Evolutionary conservation across 306 rosid genomes (phyloP), one percentile per base, ranked within the genome.

Genomic region (Lathyrus oleraceus): DNA sequence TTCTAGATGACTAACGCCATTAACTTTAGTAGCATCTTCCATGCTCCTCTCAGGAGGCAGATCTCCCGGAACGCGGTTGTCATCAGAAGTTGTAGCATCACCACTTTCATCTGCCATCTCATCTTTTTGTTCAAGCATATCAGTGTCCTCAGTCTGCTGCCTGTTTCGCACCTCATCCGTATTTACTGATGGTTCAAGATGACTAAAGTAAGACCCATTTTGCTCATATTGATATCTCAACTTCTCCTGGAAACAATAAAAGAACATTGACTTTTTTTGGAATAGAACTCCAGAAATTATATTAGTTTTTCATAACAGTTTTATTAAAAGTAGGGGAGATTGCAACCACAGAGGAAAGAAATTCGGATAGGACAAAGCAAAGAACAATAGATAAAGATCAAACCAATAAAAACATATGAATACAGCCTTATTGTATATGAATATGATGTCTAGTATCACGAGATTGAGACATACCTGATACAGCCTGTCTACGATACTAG

Each of bases 381-480:
- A 62, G 20, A 77, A 32, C 61, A 59, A 56, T 10, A 69, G 28
- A 59, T 28, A 52, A 19, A 23, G 13, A 53, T 52, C 51, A 49
- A 68, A 58, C 27, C 6, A 35, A 35, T 28, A 67, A 69, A 61
- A 49, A 5, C 45, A 35, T 35, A 35, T 2, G 39, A 7, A 8
- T 35, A 35, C 39, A 35, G 39, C 57, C 14, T 52, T 0, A 30
- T 16, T 16, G 32, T 15, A 67, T 49, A 10, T 67, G 60, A 10
- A 67, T 48, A 49, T 48, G 42, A 67, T 47, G 71, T 30, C 61
- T 12, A 67, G 11, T 11, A 53, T 43, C 21, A 35, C 9, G 48
- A 40, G 63, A 78, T 16, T 17, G 61, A 65, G 61, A 57, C 65
- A 76, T 85, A 93, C 98, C 96, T 87, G 85, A 82, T 85, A 82